phyloP scores from a whole-genome alignment of 2,329 filamentous ascomycete genomes.

The Iodosphaeria phyllophila region DNA sequence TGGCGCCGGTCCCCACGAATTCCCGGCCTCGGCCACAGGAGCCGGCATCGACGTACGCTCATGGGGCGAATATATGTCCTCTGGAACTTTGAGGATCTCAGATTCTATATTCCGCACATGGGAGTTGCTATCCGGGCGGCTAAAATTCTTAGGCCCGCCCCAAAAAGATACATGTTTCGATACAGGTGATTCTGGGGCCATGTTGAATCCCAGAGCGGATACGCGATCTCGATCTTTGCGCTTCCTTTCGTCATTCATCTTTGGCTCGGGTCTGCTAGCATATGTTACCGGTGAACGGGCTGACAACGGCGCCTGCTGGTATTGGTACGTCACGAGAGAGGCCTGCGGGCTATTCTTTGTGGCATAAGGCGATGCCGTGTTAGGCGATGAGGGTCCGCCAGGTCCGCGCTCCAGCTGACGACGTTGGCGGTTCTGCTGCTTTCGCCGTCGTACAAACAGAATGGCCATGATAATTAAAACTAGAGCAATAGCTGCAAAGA shows the following conservation, averaged over 20 bases:
- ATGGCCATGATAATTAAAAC: slow-evolving; percentile 19
- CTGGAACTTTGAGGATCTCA: too few relatives aligned
- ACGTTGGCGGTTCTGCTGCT: slow-evolving; percentile 20
- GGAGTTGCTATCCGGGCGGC: too few relatives aligned
- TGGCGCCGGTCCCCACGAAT: too few relatives aligned
- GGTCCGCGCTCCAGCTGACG: slow-evolving; percentile 9
- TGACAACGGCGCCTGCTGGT: slow-evolving; percentile 25
- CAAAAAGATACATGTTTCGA: too few relatives aligned
- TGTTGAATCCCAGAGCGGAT: slow-evolving; percentile 7
- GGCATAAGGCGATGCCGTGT: slow-evolving; percentile 16
- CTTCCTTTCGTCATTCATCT: slow-evolving; percentile 13
- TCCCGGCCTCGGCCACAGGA: too few relatives aligned
- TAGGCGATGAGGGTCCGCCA: slow-evolving; percentile 7
- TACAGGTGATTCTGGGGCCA: slow-evolving; percentile 3
- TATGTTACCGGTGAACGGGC: slow-evolving; percentile 20
- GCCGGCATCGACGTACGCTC: too few relatives aligned
- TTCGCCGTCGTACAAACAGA: slow-evolving; percentile 25
- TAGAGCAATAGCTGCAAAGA: slow-evolving; percentile 18
- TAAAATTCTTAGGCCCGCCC: too few relatives aligned
- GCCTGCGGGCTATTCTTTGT: too few relatives aligned
- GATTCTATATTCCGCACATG: too few relatives aligned
- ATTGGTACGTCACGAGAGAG: slow-evolving; percentile 31
- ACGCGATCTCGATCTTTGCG: background rate
- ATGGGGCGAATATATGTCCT: too few relatives aligned
- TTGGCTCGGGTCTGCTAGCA: slow-evolving; percentile 5